Evolutionary conservation across 192 early-diverging fungal genomes (phyloP).

Genomic region (Entomortierella chlamydospora): DNA sequence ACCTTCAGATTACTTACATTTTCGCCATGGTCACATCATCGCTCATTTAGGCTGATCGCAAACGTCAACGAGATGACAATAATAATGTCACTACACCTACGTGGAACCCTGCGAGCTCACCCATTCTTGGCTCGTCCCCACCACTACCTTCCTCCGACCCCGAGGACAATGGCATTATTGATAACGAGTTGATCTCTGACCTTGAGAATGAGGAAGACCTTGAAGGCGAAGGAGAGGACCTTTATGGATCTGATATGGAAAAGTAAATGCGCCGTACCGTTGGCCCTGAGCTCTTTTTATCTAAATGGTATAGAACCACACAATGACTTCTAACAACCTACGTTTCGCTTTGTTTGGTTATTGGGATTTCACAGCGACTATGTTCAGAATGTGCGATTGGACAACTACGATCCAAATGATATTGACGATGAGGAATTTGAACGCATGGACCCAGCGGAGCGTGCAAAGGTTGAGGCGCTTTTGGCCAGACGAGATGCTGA

Average conservation of each 20-base stretch:
- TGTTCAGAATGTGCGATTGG: slow-evolving; percentile 71
- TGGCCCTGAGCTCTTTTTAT: too few species aligned
- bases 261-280: slow-evolving; percentile 58
- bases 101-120: slow-evolving; percentile 56
- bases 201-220: slow-evolving; percentile 60
- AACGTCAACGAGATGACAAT: slow-evolving; percentile 66
- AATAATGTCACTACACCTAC: slow-evolving; percentile 24
- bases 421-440: slow-evolving; percentile 88
- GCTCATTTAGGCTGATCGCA: slow-evolving; percentile 56
- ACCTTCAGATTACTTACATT: neutral
- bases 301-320: too few species aligned
- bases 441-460: slow-evolving; percentile 74
- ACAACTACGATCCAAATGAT: slow-evolving; percentile 84
- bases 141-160: slow-evolving; percentile 63
- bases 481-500: slow-evolving; percentile 86
- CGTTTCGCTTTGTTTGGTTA: too few species aligned
- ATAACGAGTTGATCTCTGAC: slow-evolving; percentile 67
- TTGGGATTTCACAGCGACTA: too few species aligned
- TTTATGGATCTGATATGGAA: slow-evolving; percentile 89
- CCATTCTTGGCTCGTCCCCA: slow-evolving; percentile 57
- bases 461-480: slow-evolving; percentile 81
- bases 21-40: neutral
- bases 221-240: slow-evolving; percentile 87
- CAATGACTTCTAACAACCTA: too few species aligned
- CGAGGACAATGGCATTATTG: slow-evolving; percentile 57